These are phyloP conservation scores for Microcera coccophila DNA, from an alignment of 2,329 filamentous ascomycete species.

Conservation along the genomic window DNA sequence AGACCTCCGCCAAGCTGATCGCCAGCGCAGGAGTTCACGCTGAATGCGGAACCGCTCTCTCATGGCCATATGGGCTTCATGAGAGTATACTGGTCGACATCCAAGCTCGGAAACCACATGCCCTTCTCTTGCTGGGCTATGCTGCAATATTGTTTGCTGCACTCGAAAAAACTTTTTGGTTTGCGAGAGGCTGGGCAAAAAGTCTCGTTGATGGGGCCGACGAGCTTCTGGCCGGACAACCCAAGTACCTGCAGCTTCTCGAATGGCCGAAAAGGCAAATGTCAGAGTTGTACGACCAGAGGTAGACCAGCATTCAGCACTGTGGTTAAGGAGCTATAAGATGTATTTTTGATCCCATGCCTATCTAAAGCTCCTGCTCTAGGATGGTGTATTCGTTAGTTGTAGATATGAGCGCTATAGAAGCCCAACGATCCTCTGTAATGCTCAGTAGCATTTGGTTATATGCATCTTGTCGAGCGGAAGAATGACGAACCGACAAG, in stretches of 20 bases:
- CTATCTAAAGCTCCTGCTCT: slow-evolving; percentile 33
- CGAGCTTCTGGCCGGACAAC: slow-evolving; percentile 9
- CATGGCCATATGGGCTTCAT: slow-evolving; percentile 25
- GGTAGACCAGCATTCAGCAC: no score
- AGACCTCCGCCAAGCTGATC: slow-evolving; percentile 16
- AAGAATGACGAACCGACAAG: slow-evolving; percentile 19
- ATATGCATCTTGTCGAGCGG: slow-evolving; percentile 32
- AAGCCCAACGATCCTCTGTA: slow-evolving; percentile 26
- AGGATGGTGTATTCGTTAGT: slow-evolving; percentile 29
- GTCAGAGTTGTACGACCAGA: slow-evolving; percentile 5
- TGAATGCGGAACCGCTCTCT: slow-evolving; percentile 19
- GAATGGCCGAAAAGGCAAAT: slow-evolving; percentile 23
- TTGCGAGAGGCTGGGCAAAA: slow-evolving; percentile 22
- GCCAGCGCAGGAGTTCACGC: slow-evolving; percentile 21
- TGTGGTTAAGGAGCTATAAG: no score
- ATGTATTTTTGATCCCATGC: not conserved
- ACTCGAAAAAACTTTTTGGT: slow-evolving; percentile 28
- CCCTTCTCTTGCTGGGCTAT: slow-evolving; percentile 26
- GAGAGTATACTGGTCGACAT: slow-evolving; percentile 28
- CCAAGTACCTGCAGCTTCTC: slow-evolving; percentile 18
- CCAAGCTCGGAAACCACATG: slow-evolving; percentile 18
- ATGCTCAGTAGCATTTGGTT: slow-evolving; percentile 29
- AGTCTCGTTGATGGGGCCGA: slow-evolving; percentile 21
- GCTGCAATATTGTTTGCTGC: slow-evolving; percentile 22
- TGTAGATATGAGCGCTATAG: slow-evolving; percentile 35